These are phyloP conservation scores for Monsonia emarginata DNA, from an alignment of 441 rosid species.

Conservation along the genomic window DNA sequence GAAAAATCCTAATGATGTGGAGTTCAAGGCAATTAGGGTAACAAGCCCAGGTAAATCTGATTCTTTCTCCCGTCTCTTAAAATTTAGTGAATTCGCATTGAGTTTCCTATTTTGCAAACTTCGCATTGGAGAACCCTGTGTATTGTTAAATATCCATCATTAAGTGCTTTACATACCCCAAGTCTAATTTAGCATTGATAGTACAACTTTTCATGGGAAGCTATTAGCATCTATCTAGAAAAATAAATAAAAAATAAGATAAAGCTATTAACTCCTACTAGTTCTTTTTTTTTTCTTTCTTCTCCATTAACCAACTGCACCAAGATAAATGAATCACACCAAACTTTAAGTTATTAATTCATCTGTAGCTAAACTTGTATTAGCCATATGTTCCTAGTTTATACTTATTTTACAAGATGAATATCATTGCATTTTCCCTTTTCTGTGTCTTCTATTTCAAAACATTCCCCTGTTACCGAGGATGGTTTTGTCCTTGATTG, in stretches of 20 bases:
- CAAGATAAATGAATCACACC: neutral
- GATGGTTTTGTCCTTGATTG: neutral
- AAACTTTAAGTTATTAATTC: neutral
- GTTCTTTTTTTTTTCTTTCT: neutral
- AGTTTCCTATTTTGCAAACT: neutral
- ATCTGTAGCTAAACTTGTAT: neutral
- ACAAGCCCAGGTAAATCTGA: conserved; percentile 48
- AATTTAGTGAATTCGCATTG: conserved; percentile 9
- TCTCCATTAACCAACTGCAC: neutral
- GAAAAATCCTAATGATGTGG: conserved; percentile 58
- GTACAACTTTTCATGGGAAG: neutral
- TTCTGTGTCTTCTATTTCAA: neutral
- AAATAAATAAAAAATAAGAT: neutral
- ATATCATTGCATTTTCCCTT: neutral
- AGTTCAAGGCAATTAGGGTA: conserved; percentile 51
- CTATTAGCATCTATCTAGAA: neutral
- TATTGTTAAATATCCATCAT: neutral
- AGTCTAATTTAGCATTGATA: neutral
- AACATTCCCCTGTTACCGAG: too few species aligned
- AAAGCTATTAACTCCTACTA: neutral
- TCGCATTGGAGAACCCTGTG: neutral
- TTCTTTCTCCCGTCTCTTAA: conserved; percentile 7
- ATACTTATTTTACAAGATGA: neutral
- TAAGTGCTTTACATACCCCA: neutral
- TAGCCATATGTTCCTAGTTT: neutral